Conservation (phyloP, 257 asterid genomes). For the Capsicum chinense region DNA sequence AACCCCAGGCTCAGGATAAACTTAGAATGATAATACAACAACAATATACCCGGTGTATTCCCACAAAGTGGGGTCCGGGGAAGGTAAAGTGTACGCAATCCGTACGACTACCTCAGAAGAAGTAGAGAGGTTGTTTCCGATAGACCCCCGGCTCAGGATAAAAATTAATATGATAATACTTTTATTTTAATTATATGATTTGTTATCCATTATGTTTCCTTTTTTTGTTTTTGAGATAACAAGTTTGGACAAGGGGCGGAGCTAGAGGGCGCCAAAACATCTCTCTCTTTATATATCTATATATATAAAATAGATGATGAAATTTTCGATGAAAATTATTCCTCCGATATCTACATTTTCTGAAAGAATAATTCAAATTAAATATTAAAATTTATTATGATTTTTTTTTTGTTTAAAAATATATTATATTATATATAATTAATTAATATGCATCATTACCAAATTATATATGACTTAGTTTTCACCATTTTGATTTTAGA, state of each 20-base stretch:
- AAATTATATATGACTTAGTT: not conserved
- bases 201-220: not conserved
- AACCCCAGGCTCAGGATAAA: too few species aligned
- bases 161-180: not conserved
- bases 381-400: not conserved
- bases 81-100: too few species aligned
- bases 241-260: not conserved
- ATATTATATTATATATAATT: not conserved
- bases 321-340: rapidly evolving
- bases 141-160: too few species aligned
- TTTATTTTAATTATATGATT: not conserved
- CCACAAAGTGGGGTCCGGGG: too few species aligned
- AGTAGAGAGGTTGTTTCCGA: too few species aligned
- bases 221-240: not conserved
- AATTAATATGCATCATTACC: not conserved
- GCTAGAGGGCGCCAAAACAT: not conserved
- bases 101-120: too few species aligned
- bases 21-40: too few species aligned
- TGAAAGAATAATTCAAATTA: too few species aligned
- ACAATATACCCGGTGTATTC: too few species aligned
- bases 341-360: too few species aligned
- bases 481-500: slow-evolving; percentile 1
- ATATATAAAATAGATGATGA: not conserved
- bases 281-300: not conserved
- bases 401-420: not conserved